These are phyloP conservation scores for Ophiocordyceps australis DNA, from an alignment of 2,329 filamentous ascomycete genomes.

Conservation along the genomic window DNA sequence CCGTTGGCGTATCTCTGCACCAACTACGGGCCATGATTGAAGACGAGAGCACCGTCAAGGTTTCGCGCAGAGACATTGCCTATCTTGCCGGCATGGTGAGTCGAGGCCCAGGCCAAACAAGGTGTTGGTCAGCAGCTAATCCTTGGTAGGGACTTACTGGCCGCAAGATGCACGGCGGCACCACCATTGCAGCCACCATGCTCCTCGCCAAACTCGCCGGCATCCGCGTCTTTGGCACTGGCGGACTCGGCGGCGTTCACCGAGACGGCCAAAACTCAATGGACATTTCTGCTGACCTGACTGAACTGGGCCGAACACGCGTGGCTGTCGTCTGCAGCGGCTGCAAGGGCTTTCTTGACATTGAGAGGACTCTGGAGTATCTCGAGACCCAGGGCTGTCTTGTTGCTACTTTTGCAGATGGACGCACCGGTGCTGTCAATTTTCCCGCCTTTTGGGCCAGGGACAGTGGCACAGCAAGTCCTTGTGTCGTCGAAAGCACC, in stretches of 20 bases:
- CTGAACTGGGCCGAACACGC: constrained; percentile 75
- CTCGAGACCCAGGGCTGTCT: constrained; percentile 57
- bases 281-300: constrained; percentile 91
- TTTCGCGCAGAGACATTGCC: constrained; percentile 73
- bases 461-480: constrained; percentile 69
- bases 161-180: constrained; percentile 64
- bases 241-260: constrained; percentile 87
- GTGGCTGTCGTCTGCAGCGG: constrained; percentile 81
- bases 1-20: constrained; percentile 55
- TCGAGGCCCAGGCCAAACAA: neutral
- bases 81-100: constrained; percentile 62
- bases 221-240: constrained; percentile 86
- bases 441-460: constrained; percentile 89
- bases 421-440: constrained; percentile 51
- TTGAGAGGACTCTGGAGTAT: constrained; percentile 70
- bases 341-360: constrained; percentile 92
- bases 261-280: constrained; percentile 70
- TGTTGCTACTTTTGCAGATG: constrained; percentile 81
- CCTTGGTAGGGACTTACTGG: constrained; percentile 43
- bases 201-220: constrained; percentile 71
- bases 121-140: neutral
- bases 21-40: constrained; percentile 59
- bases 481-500: constrained; percentile 55
- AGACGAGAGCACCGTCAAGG: constrained; percentile 54
- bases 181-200: constrained; percentile 89